phyloP scores from a whole-genome alignment of 306 rosid species.

The Dalbergia cochinchinensis region DNA sequence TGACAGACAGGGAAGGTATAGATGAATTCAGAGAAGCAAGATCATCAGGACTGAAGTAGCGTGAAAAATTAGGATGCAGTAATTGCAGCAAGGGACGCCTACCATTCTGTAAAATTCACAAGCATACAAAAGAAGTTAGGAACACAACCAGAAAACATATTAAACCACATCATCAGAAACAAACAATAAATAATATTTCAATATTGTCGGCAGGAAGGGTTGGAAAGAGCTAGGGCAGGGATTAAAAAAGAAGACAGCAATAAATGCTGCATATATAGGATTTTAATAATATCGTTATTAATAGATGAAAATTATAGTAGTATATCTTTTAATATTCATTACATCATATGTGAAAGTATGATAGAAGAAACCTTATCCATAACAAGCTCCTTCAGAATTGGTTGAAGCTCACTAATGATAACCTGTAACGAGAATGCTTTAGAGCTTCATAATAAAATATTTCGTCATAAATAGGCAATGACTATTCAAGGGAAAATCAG shows the following conservation, averaged over 20 bases:
- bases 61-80: constrained; percentile 84
- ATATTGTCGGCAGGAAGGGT: constrained; percentile 3
- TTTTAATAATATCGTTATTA: constrained; percentile 8
- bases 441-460: constrained; percentile 36
- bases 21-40: constrained; percentile 72
- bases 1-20: constrained; percentile 75
- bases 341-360: constrained; percentile 14
- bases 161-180: constrained; percentile 27
- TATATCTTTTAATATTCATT: constrained; percentile 8
- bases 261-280: constrained; percentile 3
- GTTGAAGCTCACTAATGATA: constrained; percentile 74
- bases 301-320: constrained; percentile 17
- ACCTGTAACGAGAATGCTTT: constrained; percentile 59
- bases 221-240: constrained; percentile 18
- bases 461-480: constrained; percentile 9
- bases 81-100: constrained; percentile 80
- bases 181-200: constrained; percentile 24
- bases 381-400: constrained; percentile 75
- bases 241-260: constrained; percentile 10
- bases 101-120: constrained; percentile 73
- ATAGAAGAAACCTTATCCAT: constrained; percentile 75
- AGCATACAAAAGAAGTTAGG: constrained; percentile 36
- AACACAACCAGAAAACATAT: constrained; percentile 21
- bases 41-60: constrained; percentile 84
- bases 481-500: constrained; percentile 39